Evolutionary conservation across 768 basidiomycete species (phyloP), one percentile per base, ranked within the genome.

Genomic region (Asterophora lycoperdoides): DNA sequence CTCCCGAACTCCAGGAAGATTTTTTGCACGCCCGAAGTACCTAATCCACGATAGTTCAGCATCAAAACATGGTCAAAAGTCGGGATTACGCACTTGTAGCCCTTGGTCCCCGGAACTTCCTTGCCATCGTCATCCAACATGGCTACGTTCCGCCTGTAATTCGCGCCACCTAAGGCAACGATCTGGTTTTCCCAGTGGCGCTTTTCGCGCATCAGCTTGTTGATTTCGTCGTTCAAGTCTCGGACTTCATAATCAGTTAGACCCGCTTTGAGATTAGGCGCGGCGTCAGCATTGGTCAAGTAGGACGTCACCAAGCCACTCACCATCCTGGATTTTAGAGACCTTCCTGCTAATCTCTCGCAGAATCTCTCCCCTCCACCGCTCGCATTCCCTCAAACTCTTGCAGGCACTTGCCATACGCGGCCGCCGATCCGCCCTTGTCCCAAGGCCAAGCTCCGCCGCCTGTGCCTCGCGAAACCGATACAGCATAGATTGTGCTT

Each of bases 101-200:
- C 95, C 59, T 95, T 87, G 8, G 93, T 96, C 2, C 93, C 93
- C 0, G 93, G 94, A 0, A 97, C 93, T 65, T 97, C 93, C 66
- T 88, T 89, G 9, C 95, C 94, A 58, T 95, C 93, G 51, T 92
- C 92, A 62, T 95, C 92, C 57, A 92, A 60, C 89, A 94, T 94
- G 42, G 91, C 85, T 10, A 93, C 89, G 62, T 93, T 96, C 44
- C 95, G 75, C 59, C 91, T 77, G 65, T 97, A 98, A 63, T 97
- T 99, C 17, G 94, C 95, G 54, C 95, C 95, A 39, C 94, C 94
- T 1, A 97, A 73, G 5, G 85, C 84, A n/a, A 97, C 86, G 43
- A 98, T 96, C 65, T 96, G 94, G 57, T 93, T 94, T 71, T 98
- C 95, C 91, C 93, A 98, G 67, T 97, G 94, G 36, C 87, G 70